These are phyloP conservation scores for Tetragonia tetragonoides DNA, from an alignment of 148 eudicot genomes.

Conservation along the genomic window DNA sequence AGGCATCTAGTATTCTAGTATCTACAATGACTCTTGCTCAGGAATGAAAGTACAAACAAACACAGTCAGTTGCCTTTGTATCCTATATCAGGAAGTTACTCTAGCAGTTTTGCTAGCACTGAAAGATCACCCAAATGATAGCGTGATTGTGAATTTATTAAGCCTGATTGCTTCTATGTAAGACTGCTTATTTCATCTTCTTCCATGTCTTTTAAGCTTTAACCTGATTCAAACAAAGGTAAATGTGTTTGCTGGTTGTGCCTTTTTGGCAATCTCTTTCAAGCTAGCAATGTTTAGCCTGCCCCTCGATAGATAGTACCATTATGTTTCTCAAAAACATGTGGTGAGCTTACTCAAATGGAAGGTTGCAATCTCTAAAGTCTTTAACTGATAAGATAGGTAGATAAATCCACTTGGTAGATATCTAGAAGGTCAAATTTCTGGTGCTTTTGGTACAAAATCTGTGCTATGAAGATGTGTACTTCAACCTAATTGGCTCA, in stretches of 20 bases:
- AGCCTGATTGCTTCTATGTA: not conserved
- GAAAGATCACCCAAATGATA: not conserved
- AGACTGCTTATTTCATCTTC: not conserved
- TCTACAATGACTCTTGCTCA: not conserved
- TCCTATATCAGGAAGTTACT: not conserved
- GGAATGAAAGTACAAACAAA: not conserved
- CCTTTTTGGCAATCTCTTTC: not conserved
- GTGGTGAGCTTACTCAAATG: not conserved
- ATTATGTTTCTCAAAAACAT: not conserved
- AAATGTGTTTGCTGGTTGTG: not conserved
- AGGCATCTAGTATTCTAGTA: no score
- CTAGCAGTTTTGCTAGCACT: not conserved
- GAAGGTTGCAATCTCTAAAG: not conserved
- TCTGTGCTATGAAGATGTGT: not conserved
- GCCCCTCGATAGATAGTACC: not conserved
- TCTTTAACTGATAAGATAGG: not conserved
- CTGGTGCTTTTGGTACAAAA: not conserved
- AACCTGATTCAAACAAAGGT: not conserved
- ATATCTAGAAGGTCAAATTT: not conserved
- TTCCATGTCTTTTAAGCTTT: not conserved
- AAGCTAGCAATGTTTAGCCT: not conserved
- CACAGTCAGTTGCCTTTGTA: not conserved
- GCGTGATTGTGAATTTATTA: not conserved
- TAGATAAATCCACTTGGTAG: not conserved
- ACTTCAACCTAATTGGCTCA: not conserved